A percentile compares a stretch with the other conserved stretches of the same genome.
Evolutionary conservation across 805 yeast genomes (phyloP).

Genomic region (Cyberlindnera amylophila): DNA sequence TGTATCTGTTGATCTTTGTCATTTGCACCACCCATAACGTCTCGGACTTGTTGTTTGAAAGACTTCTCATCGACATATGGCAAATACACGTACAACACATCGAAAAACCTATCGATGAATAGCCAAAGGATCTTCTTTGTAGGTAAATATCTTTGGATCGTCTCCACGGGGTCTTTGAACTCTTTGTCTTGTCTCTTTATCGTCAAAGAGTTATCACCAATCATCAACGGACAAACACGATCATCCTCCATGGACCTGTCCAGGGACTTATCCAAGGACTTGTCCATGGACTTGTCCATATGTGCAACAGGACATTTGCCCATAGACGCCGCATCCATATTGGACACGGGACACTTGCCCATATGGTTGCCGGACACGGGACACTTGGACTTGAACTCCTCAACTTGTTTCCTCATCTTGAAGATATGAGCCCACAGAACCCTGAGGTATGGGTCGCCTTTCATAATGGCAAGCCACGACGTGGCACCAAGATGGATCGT

Average conservation of each 20-base stretch:
- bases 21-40: constrained; percentile 41
- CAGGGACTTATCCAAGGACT: too few species aligned
- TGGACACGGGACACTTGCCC: too few species aligned
- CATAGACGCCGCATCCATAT: too few species aligned
- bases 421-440: constrained; percentile 50
- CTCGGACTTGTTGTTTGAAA: constrained; percentile 39
- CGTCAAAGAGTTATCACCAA: constrained; percentile 36
- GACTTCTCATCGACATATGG: constrained; percentile 63
- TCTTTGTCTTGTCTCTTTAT: constrained; percentile 9
- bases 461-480: constrained; percentile 56
- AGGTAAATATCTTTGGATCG: constrained; percentile 48
- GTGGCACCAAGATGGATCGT: constrained; percentile 47
- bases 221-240: constrained; percentile 43
- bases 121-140: constrained; percentile 51
- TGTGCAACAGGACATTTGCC: constrained; percentile 30
- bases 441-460: constrained; percentile 54
- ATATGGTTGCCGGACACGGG: too few species aligned
- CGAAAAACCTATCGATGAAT: constrained; percentile 56
- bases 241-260: constrained; percentile 30
- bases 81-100: constrained; percentile 55
- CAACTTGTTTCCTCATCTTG: constrained; percentile 36
- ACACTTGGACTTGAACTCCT: constrained; percentile 23
- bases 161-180: constrained; percentile 27
- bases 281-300: too few species aligned
- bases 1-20: constrained; percentile 29